phyloP scores from a whole-genome alignment of 192 early-diverging fungal species.

The Podila clonocystis region DNA sequence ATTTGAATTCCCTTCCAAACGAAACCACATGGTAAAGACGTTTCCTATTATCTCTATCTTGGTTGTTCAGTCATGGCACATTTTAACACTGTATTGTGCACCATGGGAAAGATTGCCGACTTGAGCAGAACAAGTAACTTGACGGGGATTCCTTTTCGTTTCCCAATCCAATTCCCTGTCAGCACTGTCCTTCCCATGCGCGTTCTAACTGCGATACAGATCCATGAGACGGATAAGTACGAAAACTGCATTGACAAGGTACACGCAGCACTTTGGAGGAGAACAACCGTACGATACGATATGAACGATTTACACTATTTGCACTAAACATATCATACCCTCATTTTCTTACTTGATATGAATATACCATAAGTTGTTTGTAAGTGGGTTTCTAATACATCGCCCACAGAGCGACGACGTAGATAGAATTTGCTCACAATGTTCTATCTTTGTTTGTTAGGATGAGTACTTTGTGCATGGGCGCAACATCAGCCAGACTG shows the following conservation, averaged over 20 bases:
- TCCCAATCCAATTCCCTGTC: slow-evolving; percentile 33
- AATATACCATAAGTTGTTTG: slow-evolving; percentile 14
- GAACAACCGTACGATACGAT: not conserved
- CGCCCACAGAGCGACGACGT: too few relatives aligned
- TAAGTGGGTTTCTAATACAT: slow-evolving; percentile 2
- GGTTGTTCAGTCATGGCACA: not conserved
- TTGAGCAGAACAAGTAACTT: slow-evolving; percentile 31
- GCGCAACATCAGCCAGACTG: slow-evolving; percentile 30
- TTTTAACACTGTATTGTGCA: too few relatives aligned
- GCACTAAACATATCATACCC: not conserved
- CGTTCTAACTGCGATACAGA: slow-evolving; percentile 32
- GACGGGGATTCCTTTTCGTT: slow-evolving; percentile 35
- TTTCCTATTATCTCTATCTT: not conserved
- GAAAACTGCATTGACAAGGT: slow-evolving; percentile 45
- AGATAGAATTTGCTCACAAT: not conserved
- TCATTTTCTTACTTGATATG: not conserved
- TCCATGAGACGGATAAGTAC: slow-evolving; percentile 35
- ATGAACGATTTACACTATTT: not conserved
- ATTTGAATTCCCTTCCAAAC: slow-evolving; percentile 33
- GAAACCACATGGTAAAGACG: slow-evolving; percentile 27
- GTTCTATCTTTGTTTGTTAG: not conserved
- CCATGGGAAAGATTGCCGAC: slow-evolving; percentile 26
- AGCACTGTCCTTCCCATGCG: slow-evolving; percentile 44
- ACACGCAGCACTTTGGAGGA: not conserved
- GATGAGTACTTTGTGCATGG: slow-evolving; percentile 47